Conservation (phyloP, 345 rosid species). For the Gossypium sturtianum region DNA sequence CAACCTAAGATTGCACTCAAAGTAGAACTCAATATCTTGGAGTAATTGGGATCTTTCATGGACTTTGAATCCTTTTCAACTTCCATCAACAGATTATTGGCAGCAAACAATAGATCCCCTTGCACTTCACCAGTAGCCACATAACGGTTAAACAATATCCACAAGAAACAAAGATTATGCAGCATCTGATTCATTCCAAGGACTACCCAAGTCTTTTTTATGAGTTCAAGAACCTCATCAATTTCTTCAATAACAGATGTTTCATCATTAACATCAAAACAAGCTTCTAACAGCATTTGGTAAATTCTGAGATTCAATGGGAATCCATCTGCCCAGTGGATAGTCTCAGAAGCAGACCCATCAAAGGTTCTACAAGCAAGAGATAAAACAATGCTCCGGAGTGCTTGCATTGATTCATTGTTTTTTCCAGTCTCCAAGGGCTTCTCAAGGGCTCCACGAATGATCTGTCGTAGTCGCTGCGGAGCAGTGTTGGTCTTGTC, state of each 20-base stretch:
- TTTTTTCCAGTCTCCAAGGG: conserved; percentile 67
- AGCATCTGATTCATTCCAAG: conserved; percentile 70
- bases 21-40: conserved; percentile 50
- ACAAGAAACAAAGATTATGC: conserved; percentile 81
- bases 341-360: conserved; percentile 55
- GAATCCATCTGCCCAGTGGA: conserved; percentile 96
- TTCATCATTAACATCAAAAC: conserved; percentile 80
- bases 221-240: conserved; percentile 76
- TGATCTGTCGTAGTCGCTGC: conserved; percentile 51
- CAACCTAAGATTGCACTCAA: conserved; percentile 63
- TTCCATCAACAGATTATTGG: conserved; percentile 60
- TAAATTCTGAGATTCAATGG: conserved; percentile 75
- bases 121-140: conserved; percentile 73
- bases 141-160: conserved; percentile 82
- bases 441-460: conserved; percentile 47
- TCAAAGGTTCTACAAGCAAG: conserved; percentile 61
- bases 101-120: conserved; percentile 67
- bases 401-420: conserved; percentile 61
- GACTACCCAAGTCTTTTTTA: conserved; percentile 87
- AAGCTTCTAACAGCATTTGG: conserved; percentile 69
- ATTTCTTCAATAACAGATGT: conserved; percentile 70
- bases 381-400: conserved; percentile 61
- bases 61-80: conserved; percentile 63
- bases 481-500: conserved; percentile 42
- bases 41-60: conserved; percentile 46